Conservation (phyloP, 352 stramenopile genomes). For the Phytophthora pseudosyringae region DNA sequence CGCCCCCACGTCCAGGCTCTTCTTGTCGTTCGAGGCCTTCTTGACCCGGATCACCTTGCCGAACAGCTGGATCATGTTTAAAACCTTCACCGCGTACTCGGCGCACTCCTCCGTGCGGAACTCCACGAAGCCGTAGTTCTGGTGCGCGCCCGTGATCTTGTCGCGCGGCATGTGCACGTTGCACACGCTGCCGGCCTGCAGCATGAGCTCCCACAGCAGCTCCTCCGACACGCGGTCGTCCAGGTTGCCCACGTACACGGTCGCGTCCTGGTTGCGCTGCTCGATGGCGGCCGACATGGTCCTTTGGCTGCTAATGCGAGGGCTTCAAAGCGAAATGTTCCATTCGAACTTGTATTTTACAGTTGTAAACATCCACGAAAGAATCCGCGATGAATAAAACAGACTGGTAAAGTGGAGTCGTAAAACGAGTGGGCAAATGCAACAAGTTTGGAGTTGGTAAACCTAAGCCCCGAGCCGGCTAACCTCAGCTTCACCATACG, state of each 20-base stretch:
- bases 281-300: constrained; percentile 84
- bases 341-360: no score
- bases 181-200: constrained; percentile 95
- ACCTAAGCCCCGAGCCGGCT: no score
- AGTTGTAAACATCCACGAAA: no score
- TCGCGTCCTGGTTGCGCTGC: constrained; percentile 96
- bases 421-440: no score
- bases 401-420: no score
- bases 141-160: constrained; percentile 95
- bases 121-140: constrained; percentile 99
- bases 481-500: no score
- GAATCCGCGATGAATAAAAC: no score
- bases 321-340: no score
- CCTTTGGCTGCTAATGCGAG: neutral
- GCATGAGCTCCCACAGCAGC: constrained; percentile 97
- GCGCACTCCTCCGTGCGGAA: constrained; percentile 97
- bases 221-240: constrained; percentile 96
- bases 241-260: constrained; percentile 98
- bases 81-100: constrained; percentile 98
- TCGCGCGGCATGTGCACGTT: constrained; percentile 99
- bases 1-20: constrained; percentile 97
- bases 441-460: no score
- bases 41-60: constrained; percentile 96
- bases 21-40: constrained; percentile 96
- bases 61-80: constrained; percentile 99